Conservation (phyloP, 768 basidiomycete genomes). For the Xerocomus potaroensis region DNA sequence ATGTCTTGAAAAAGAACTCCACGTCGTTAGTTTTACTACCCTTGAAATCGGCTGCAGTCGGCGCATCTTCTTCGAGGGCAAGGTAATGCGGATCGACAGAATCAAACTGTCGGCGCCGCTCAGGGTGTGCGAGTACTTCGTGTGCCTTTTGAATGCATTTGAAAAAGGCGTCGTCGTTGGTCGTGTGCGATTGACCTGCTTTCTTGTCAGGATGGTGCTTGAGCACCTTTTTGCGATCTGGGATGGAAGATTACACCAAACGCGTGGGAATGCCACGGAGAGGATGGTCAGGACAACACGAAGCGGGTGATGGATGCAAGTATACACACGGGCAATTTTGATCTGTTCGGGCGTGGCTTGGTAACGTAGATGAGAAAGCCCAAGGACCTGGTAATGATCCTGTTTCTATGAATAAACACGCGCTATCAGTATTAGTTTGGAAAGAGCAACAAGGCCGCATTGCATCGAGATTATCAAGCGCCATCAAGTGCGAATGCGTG, state of each 20-base stretch:
- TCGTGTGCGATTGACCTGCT: slow-evolving; percentile 66
- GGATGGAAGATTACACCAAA: background rate
- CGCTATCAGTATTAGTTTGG: slow-evolving; percentile 6
- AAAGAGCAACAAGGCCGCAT: background rate
- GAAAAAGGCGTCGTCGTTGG: slow-evolving; percentile 98
- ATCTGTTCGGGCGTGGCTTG: slow-evolving; percentile 88
- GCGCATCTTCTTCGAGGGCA: slow-evolving; percentile 73
- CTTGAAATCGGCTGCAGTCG: slow-evolving; percentile 60
- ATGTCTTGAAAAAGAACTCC: slow-evolving; percentile 65
- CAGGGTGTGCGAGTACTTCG: slow-evolving; percentile 83
- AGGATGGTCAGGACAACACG: too few species aligned
- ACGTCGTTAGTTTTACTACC: slow-evolving; percentile 39
- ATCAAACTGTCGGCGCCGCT: slow-evolving; percentile 93
- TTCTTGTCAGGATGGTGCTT: slow-evolving; percentile 99
- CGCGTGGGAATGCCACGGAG: background rate
- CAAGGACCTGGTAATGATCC: slow-evolving; percentile 97
- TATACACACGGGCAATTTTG: slow-evolving; percentile 84
- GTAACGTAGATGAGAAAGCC: slow-evolving; percentile 86
- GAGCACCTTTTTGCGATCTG: slow-evolving; percentile 99
- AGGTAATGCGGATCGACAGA: slow-evolving; percentile 83
- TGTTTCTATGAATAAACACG: slow-evolving; percentile 63
- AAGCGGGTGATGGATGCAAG: slow-evolving; percentile 4
- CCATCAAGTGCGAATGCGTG: background rate
- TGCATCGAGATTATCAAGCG: background rate
- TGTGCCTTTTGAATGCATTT: slow-evolving; percentile 99